Evolutionary conservation across 2,329 filamentous ascomycete species (phyloP).

Genomic region (Coniochaeta sp.): DNA sequence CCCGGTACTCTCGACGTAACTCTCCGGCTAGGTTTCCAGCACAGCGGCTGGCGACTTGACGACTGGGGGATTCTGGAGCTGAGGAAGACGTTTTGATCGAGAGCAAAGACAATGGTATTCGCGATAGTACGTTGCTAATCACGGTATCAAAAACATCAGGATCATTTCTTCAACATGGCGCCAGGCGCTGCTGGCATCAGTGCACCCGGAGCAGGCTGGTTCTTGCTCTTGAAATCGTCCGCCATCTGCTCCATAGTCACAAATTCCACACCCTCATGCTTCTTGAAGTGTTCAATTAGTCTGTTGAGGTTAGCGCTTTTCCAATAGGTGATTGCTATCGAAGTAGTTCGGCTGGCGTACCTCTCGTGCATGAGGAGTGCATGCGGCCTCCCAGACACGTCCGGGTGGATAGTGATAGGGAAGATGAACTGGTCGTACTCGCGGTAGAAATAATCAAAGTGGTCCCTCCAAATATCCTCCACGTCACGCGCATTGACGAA

Average conservation of each 20-base stretch:
- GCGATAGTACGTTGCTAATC: no score
- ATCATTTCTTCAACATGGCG: constrained; percentile 39
- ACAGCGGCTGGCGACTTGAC: no score
- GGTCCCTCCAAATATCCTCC: constrained; percentile 58
- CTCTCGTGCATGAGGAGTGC: constrained; percentile 67
- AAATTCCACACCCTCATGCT: constrained; percentile 54
- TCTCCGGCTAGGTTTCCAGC: no score
- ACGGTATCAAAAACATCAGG: no score
- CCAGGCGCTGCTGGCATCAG: constrained; percentile 51
- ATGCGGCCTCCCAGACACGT: constrained; percentile 64
- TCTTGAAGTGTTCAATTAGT: constrained; percentile 61
- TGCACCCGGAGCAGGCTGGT: constrained; percentile 48
- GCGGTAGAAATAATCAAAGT: constrained; percentile 68
- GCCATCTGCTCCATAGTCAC: constrained; percentile 65
- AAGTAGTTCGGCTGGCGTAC: not conserved
- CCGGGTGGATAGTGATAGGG: constrained; percentile 70
- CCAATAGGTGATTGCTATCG: no score
- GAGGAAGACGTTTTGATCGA: no score
- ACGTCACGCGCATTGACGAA: constrained; percentile 47
- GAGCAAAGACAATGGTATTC: no score
- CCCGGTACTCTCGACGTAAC: no score
- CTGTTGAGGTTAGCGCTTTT: constrained; percentile 9
- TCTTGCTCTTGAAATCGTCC: constrained; percentile 66
- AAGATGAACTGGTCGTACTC: constrained; percentile 74
- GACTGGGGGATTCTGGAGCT: no score